A percentile compares a stretch with the other conserved stretches of the same genome.
These are phyloP conservation scores for Penicillium cataractarum DNA, from an alignment of 495 filamentous ascomycete genomes.

Conservation along the genomic window DNA sequence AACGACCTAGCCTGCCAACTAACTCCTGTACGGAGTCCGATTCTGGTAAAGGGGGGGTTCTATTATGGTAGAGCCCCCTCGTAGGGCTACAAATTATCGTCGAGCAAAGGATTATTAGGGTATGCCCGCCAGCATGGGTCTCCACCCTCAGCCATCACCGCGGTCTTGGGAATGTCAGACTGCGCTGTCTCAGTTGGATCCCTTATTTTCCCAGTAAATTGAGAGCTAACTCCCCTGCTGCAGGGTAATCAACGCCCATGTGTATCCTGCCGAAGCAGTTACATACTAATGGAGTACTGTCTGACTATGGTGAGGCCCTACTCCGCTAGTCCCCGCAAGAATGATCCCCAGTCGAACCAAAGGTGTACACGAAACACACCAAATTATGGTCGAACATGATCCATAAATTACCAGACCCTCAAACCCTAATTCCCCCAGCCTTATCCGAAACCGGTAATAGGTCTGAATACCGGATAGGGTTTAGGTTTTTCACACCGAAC, in stretches of 20 bases:
- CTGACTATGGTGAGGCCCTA: too few species aligned
- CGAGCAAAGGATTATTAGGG: slow-evolving; percentile 20
- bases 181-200: background rate
- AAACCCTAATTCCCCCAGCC: background rate
- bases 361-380: background rate
- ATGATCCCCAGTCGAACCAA: background rate
- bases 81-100: background rate
- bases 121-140: slow-evolving; percentile 10
- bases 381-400: too few species aligned
- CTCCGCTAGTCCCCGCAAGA: background rate
- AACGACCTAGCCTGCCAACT: background rate
- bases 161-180: slow-evolving; percentile 17
- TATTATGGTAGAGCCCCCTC: background rate
- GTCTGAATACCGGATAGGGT: background rate
- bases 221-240: background rate
- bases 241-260: background rate
- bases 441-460: background rate
- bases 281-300: too few species aligned
- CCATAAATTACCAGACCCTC: too few species aligned
- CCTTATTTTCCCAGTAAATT: background rate
- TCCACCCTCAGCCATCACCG: slow-evolving; percentile 21
- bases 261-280: background rate
- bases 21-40: background rate
- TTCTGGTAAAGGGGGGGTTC: background rate
- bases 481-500: background rate